Evolutionary conservation across 805 yeast species (phyloP), one percentile per base, ranked within the genome.

Genomic region (Lipomyces kockii): DNA sequence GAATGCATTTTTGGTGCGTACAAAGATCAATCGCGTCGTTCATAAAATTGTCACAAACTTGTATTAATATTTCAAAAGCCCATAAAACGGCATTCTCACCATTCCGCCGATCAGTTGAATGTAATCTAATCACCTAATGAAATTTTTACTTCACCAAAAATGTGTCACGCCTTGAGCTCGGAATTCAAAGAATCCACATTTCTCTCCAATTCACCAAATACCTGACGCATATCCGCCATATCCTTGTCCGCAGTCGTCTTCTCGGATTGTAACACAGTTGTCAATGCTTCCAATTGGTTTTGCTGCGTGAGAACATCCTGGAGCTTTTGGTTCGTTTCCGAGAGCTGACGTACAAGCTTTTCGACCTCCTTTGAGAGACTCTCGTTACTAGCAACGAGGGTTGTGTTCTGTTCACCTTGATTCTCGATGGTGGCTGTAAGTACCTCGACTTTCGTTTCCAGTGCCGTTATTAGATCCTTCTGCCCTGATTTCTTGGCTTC

Each of bases 171-270:
- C 55, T 39, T 22, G 22, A 58, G 32, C 12, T 58, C 60, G 9
- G 51, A 32, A 58, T 25, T 34, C 8, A 58, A 37, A 1, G 60
- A 58, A 20, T 58, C 60, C 20, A 58, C 60, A n/a, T 59, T 53
- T 27, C 22, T 49, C 55, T 59, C 62, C n/a, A 59, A 34, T 20
- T 35, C 61, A 1, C 27, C 20, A 12, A 58, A 58, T 35, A 56
- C 22, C 27, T 43, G 49, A 17, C 49, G 49, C 49, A 43, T 43
- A 52, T 52, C 55, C 35, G 34, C 34, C 34, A 11, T 5, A 17
- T 12, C 14, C n/a, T 52, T 29, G 29, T 52, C 34, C n/a, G 34
- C 32, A 14, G n/a, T 25, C 22, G 55, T 17, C n/a, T 52, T 52
- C 55, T 52, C 55, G 34, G 34, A 25, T 25, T 52, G 34, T 29